Base-by-base conservation (phyloP, 805 yeast genomes). In the Sugiyamaella qingdaonensis region DNA sequence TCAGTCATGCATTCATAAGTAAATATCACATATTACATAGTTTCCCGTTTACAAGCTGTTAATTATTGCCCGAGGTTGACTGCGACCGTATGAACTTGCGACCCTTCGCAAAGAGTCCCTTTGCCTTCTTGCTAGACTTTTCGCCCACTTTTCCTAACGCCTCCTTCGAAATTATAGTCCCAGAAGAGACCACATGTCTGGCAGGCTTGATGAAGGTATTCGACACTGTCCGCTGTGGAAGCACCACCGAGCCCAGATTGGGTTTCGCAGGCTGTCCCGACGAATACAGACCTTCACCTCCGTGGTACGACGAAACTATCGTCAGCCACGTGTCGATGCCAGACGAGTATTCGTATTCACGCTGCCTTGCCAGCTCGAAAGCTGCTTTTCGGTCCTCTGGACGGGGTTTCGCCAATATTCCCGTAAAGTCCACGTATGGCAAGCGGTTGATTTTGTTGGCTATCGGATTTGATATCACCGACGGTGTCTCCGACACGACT, bases 281-380 rank as follows among this genome's bases (percentile, higher is more conserved):
- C 7, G 61, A 51, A 49, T 61, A 65, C 2, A 67, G 39, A n/a
- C 50, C 53, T 14, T 29, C 46, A 3, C 61, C 57, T 2, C 29
- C 13, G 16, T 47, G 48, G 18, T 45, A 33, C 34, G 58, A 46
- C 34, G 46, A 61, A n/a, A 45, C 52, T n/a, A 35, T 47, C n/a
- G 52, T 44, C 10, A 62, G 63, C 73, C 73, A 69, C 13, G 64
- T 61, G 32, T 59, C 60, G 21, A 69, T 59, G 10, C 72, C 71
- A 1, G 73, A 58, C 0, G 62, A 55, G 54, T 66, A 69, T 46
- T 64, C 70, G 11, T 58, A 58, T 54, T 69, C 72, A 7, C 64
- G 58, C n/a, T 51, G 48, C 9, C 69, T 58, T 13, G 69, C 61
- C 10, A 52, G 56, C 18, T 64, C 54, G 43, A 69, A 63, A 32